Conservation (phyloP, 352 stramenopile species). For the Thalassiosira oceanica region DNA sequence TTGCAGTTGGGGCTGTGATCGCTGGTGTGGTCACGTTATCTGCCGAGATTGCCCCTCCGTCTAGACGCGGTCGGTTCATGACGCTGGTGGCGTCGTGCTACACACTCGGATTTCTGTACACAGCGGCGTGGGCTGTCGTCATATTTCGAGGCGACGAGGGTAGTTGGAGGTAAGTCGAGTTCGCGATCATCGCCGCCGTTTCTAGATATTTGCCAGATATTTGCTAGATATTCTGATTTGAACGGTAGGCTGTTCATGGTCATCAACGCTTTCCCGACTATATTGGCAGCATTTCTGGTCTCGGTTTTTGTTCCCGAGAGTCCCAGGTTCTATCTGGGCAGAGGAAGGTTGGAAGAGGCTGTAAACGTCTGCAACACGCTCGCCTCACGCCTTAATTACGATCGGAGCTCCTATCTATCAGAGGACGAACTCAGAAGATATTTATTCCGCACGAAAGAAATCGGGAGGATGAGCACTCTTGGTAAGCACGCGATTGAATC, state of each 20-base stretch:
- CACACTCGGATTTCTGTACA: slow-evolving; percentile 73
- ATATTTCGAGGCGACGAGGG: slow-evolving; percentile 48
- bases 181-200: too few species aligned
- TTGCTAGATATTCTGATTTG: too few species aligned
- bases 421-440: slow-evolving; percentile 49
- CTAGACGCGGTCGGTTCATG: slow-evolving; percentile 58
- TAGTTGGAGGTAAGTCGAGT: too few species aligned
- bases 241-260: slow-evolving; percentile 71
- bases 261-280: slow-evolving; percentile 60
- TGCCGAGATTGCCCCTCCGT: slow-evolving; percentile 60
- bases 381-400: slow-evolving; percentile 20
- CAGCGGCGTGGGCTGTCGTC: slow-evolving; percentile 56
- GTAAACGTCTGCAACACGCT: slow-evolving; percentile 50
- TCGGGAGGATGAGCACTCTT: slow-evolving; percentile 17
- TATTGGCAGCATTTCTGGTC: slow-evolving; percentile 40
- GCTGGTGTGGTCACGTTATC: slow-evolving; percentile 65
- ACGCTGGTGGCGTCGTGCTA: slow-evolving; percentile 69
- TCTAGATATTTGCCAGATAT: too few species aligned
- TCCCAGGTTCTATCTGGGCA: slow-evolving; percentile 59
- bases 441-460: slow-evolving; percentile 28
- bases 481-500: slow-evolving; percentile 13
- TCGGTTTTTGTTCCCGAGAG: slow-evolving; percentile 57
- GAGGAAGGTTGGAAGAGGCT: slow-evolving; percentile 50
- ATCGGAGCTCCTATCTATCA: slow-evolving; percentile 30
- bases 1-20: slow-evolving; percentile 69